phyloP scores from a whole-genome alignment of 208 protist genomes.

The Herpetomonas tarakana region DNA sequence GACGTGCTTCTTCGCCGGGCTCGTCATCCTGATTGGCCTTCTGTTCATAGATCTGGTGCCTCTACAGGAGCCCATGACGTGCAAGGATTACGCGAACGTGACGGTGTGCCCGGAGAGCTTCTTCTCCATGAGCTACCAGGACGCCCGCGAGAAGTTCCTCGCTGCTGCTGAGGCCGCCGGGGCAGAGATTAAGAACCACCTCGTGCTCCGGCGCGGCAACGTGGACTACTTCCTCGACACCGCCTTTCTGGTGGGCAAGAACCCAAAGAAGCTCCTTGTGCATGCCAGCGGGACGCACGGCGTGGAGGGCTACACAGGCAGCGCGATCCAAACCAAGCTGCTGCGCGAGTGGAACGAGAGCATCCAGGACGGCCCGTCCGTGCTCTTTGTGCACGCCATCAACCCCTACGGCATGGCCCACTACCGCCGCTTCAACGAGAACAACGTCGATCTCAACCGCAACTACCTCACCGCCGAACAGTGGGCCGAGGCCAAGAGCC shows the following conservation, averaged over 20 bases:
- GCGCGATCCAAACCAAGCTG: conserved; percentile 75
- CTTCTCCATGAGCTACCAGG: conserved; percentile 67
- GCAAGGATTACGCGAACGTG: conserved; percentile 52
- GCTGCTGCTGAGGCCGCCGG: conserved; percentile 43
- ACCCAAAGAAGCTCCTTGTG: conserved; percentile 55
- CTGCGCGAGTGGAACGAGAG: conserved; percentile 61
- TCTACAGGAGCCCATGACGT: conserved; percentile 70
- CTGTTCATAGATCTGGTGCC: conserved; percentile 78
- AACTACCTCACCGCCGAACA: conserved; percentile 69
- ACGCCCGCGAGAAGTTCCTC: conserved; percentile 74
- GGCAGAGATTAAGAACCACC: conserved; percentile 39
- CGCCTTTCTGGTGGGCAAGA: conserved; percentile 60
- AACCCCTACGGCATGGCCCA: conserved; percentile 88
- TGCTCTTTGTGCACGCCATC: conserved; percentile 84
- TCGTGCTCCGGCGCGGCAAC: conserved; percentile 42
- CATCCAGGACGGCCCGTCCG: conserved; percentile 42
- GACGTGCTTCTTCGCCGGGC: conserved; percentile 30
- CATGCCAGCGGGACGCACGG: conserved; percentile 76
- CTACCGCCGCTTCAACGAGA: conserved; percentile 76
- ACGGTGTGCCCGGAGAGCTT: conserved; percentile 54
- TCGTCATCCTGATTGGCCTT: conserved; percentile 58
- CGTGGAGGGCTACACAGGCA: conserved; percentile 84
- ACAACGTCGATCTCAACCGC: conserved; percentile 82
- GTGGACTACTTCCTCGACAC: conserved; percentile 76
- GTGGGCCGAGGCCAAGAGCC: conserved; percentile 35